A percentile compares a stretch with the other conserved stretches of the same genome.
phyloP scores from a whole-genome alignment of 2,329 filamentous ascomycete genomes.

The Paraphaeosphaeria sporulosa region DNA sequence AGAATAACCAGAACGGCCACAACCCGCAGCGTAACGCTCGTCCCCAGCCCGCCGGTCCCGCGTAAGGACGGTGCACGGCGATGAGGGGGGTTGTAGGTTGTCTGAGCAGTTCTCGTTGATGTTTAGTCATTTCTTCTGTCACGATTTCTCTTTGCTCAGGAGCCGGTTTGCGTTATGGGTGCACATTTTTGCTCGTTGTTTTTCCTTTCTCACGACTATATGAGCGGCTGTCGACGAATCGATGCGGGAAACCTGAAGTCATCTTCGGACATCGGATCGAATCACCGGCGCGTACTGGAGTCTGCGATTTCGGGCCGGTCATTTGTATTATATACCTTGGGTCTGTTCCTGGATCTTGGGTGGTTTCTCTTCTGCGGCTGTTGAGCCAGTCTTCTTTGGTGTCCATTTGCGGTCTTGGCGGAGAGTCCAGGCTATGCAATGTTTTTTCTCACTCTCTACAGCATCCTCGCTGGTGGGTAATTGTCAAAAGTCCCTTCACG shows the following conservation, averaged over 20 bases:
- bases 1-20: conserved; percentile 48
- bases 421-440: conserved; percentile 20
- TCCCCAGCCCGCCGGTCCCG: conserved; percentile 41
- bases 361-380: conserved; percentile 37
- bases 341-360: conserved; percentile 33
- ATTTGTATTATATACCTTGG: conserved; percentile 50
- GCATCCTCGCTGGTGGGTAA: conserved; percentile 24
- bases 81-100: conserved; percentile 24
- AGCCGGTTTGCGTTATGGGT: conserved; percentile 30
- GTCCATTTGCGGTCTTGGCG: conserved; percentile 14
- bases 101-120: conserved; percentile 44
- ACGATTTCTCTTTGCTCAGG: conserved; percentile 42
- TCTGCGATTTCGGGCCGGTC: conserved; percentile 41
- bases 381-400: conserved; percentile 30
- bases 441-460: conserved; percentile 15
- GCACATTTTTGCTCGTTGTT: conserved; percentile 38
- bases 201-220: conserved; percentile 38
- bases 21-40: conserved; percentile 44
- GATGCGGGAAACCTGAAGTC: conserved; percentile 45
- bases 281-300: conserved; percentile 43
- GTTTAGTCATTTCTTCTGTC: conserved; percentile 29
- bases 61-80: conserved; percentile 31
- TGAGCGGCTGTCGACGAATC: conserved; percentile 42
- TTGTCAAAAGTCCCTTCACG: conserved; percentile 23
- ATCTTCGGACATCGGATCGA: conserved; percentile 43